Percentiles rank a stretch among this genome's conserved stretches.
These are phyloP conservation scores for Ceratocystis smalleyi DNA, from an alignment of 2,329 filamentous ascomycete species.

Conservation along the genomic window DNA sequence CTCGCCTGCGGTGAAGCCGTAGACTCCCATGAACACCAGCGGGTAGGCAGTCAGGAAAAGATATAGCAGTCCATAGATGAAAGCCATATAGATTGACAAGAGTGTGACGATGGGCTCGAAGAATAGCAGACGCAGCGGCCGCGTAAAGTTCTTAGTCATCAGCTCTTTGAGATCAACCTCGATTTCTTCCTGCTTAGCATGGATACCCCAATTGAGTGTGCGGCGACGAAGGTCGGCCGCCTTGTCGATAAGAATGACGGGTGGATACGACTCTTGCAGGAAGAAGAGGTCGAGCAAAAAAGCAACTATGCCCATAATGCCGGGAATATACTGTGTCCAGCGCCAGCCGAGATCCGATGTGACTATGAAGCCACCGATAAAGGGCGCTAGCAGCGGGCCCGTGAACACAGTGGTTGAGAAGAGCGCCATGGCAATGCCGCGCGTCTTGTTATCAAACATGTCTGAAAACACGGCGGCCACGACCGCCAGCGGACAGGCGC, in stretches of 20 bases:
- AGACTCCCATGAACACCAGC: conserved; percentile 59
- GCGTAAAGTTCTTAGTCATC: conserved; percentile 49
- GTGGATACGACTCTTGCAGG: conserved; percentile 55
- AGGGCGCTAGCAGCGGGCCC: conserved; percentile 51
- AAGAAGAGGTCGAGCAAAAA: conserved; percentile 45
- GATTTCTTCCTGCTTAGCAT: conserved; percentile 57
- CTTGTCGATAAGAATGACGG: conserved; percentile 46
- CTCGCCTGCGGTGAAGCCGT: conserved; percentile 53
- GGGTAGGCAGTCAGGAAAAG: conserved; percentile 76
- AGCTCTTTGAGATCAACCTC: conserved; percentile 50
- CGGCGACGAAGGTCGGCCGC: conserved; percentile 45
- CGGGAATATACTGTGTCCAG: conserved; percentile 52
- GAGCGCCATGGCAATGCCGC: conserved; percentile 34
- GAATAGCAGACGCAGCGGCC: conserved; percentile 49
- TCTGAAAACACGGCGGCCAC: conserved; percentile 58
- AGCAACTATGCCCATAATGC: conserved; percentile 47
- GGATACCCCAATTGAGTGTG: conserved; percentile 54
- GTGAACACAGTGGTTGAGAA: conserved; percentile 42
- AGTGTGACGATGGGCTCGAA: conserved; percentile 54
- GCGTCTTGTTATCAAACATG: conserved; percentile 50
- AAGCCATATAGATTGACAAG: conserved; percentile 56
- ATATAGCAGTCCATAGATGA: conserved; percentile 66
- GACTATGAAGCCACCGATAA: conserved; percentile 53
- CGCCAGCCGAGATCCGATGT: conserved; percentile 50
- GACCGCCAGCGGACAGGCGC: conserved; percentile 51